Percentiles rank a stretch among this genome's conserved stretches.
Evolutionary conservation across 768 basidiomycete genomes (phyloP).

Genomic region (Crassisporium funariophilum): DNA sequence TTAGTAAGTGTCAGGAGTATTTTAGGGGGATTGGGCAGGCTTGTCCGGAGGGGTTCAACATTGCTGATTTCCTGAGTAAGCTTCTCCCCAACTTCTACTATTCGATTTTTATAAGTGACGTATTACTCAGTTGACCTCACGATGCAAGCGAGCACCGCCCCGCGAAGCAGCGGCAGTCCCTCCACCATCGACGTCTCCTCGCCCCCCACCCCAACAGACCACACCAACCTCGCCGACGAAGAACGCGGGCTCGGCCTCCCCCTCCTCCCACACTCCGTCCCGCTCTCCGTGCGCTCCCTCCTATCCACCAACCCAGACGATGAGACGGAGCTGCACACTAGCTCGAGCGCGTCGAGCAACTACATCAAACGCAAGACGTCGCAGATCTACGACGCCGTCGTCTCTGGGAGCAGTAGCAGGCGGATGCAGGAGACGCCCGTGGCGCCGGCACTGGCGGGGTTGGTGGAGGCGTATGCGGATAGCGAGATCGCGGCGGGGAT

Average conservation of each 20-base stretch:
- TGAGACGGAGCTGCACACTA: conserved; percentile 51
- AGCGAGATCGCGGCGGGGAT: conserved; percentile 70
- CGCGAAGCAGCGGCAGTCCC: conserved; percentile 31
- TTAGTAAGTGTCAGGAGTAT: conserved; percentile 75
- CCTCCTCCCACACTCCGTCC: conserved; percentile 26
- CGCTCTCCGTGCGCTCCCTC: conserved; percentile 42
- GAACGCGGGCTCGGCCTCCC: conserved; percentile 68
- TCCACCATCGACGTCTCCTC: conserved; percentile 14
- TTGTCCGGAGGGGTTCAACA: conserved; percentile 94
- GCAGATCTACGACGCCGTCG: conserved; percentile 65
- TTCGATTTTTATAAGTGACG: not conserved
- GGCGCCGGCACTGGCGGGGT: conserved; percentile 60
- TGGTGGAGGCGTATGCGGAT: conserved; percentile 72
- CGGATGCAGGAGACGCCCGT: conserved; percentile 34
- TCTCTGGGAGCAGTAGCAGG: conserved; percentile 23
- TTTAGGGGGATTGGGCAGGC: conserved; percentile 76
- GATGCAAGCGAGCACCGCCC: conserved; percentile 53
- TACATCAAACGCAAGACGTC: conserved; percentile 76
- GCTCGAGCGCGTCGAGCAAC: conserved; percentile 42
- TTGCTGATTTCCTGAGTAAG: conserved; percentile 94
- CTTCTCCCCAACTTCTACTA: conserved; percentile 13
- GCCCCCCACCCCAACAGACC: conserved; percentile 35
- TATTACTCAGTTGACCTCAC: conserved; percentile 65
- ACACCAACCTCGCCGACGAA: conserved; percentile 59
- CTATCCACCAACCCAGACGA: conserved; percentile 37